Percentiles rank a stretch among this genome's conserved stretches.
Conservation (phyloP, 768 basidiomycete species). For the Amanita brunnescens region DNA sequence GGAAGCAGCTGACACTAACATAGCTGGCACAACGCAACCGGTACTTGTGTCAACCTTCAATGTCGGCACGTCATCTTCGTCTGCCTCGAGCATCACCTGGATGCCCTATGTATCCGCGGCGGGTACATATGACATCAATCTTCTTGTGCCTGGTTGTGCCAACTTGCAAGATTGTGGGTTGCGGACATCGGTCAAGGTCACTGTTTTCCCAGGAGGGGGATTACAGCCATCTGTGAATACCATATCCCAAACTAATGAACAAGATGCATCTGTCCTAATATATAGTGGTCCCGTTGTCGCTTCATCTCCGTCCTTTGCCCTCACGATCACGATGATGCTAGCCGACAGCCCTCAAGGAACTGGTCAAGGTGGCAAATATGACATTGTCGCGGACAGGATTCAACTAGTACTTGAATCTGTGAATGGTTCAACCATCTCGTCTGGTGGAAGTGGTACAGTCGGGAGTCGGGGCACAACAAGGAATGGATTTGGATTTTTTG, state of each 20-base stretch:
- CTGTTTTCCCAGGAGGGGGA: constrained; percentile 70
- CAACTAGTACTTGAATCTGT: constrained; percentile 67
- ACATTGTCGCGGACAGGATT: constrained; percentile 82
- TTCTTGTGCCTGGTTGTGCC: constrained; percentile 83
- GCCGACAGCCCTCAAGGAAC: constrained; percentile 53
- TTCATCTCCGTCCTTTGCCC: constrained; percentile 58
- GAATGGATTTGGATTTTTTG: constrained; percentile 77
- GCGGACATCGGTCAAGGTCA: constrained; percentile 77
- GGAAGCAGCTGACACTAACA: constrained; percentile 55
- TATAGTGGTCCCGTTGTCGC: constrained; percentile 85
- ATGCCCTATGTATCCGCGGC: constrained; percentile 86
- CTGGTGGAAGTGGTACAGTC: constrained; percentile 24
- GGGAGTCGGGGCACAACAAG: constrained; percentile 23
- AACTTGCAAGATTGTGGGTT: constrained; percentile 69
- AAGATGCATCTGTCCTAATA: constrained; percentile 52
- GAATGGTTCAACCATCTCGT: constrained; percentile 30
- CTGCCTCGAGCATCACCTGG: constrained; percentile 82
- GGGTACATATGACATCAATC: constrained; percentile 76
- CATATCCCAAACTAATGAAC: constrained; percentile 61
- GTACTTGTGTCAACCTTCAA: constrained; percentile 62
- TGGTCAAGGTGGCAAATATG: constrained; percentile 61
- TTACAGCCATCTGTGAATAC: constrained; percentile 58
- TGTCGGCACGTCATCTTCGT: constrained; percentile 50
- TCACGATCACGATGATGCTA: constrained; percentile 69
- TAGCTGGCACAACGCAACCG: constrained; percentile 71